Base-by-base conservation (phyloP, 2,329 filamentous ascomycete genomes). In the Fusarium miscanthi region DNA sequence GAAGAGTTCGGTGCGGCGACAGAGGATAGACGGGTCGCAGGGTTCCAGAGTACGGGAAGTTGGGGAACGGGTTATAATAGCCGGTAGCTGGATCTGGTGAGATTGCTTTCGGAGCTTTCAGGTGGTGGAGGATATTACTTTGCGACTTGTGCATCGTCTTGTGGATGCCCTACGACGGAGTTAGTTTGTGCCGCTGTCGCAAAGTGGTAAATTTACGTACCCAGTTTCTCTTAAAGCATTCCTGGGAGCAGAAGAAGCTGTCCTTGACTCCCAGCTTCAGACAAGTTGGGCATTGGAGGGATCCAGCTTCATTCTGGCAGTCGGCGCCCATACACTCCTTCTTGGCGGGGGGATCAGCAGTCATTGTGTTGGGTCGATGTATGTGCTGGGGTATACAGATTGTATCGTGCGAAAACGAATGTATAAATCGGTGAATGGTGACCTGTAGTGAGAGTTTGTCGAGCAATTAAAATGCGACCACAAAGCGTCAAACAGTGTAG, bases 211-310 rank as follows among this genome's bases (percentile, higher is more conserved):
- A 43, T 46, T 17, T 76, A 76, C 89, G 77, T 90, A 98, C 96
- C 96, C 96, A 99, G 86, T 94, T 99, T 83, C 91, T 92, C 88
- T 98, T 98, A 85, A 99, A 99, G 87, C 96, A 99, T 77, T 98
- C 96, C 83, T 99, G 96, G 33, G 94, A 94, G 86, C 96, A 99
- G 85, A 98, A 99, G 84, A 91, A 98, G 85, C 94, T 97, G 79
- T 96, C 94, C 80, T 95, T 91, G 77, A 91, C 92, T 59, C 92
- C 93, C 48, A 95, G 86, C 84, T 97, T 98, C 78, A 98, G 87
- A 81, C 96, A 99, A 54, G 94, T 98, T 60, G 96, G 96, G 83
- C 96, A 99, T 82, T 98, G 95, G 51, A 99, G 85, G 59, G 91
- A 87, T 68, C 94, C 92, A 63, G 95, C 95, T 72, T 95, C 92